Conservation (phyloP, 495 filamentous ascomycete species). For the Oleoguttula mirabilis region DNA sequence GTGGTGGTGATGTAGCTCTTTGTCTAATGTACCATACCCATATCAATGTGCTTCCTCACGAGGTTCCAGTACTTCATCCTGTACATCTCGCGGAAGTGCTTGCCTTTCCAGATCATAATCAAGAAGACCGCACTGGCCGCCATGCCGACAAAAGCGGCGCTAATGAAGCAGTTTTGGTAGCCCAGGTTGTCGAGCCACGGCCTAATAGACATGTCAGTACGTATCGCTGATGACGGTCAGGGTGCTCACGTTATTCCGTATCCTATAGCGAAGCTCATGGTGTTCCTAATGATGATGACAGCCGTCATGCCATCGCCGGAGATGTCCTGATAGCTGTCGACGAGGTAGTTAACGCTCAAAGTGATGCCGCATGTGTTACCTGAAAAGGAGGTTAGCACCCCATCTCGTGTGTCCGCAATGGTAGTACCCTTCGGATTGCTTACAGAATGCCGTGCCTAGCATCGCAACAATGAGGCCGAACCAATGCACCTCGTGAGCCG, state of each 20-base stretch:
- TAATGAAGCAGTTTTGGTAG: slow-evolving; percentile 52
- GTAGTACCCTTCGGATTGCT: too few relatives aligned
- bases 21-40: slow-evolving; percentile 14
- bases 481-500: slow-evolving; percentile 36
- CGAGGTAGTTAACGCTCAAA: slow-evolving; percentile 46
- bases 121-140: slow-evolving; percentile 42
- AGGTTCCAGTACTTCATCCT: slow-evolving; percentile 10
- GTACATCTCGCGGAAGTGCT: slow-evolving; percentile 25
- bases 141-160: slow-evolving; percentile 47
- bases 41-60: slow-evolving; percentile 7
- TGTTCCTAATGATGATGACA: slow-evolving; percentile 54
- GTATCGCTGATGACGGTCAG: too few relatives aligned
- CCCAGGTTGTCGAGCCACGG: slow-evolving; percentile 49
- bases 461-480: slow-evolving; percentile 10
- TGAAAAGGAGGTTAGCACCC: too few relatives aligned
- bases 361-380: slow-evolving; percentile 18
- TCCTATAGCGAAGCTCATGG: slow-evolving; percentile 32
- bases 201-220: too few relatives aligned
- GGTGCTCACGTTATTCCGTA: slow-evolving; percentile 5
- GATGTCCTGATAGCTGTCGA: slow-evolving; percentile 51
- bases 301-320: slow-evolving; percentile 50
- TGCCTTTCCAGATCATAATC: slow-evolving; percentile 45
- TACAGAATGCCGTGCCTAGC: slow-evolving; percentile 6
- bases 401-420: too few relatives aligned
- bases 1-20: too few relatives aligned